Evolutionary conservation across 192 early-diverging fungal species (phyloP).

Genomic region (Backusella morwellensis): DNA sequence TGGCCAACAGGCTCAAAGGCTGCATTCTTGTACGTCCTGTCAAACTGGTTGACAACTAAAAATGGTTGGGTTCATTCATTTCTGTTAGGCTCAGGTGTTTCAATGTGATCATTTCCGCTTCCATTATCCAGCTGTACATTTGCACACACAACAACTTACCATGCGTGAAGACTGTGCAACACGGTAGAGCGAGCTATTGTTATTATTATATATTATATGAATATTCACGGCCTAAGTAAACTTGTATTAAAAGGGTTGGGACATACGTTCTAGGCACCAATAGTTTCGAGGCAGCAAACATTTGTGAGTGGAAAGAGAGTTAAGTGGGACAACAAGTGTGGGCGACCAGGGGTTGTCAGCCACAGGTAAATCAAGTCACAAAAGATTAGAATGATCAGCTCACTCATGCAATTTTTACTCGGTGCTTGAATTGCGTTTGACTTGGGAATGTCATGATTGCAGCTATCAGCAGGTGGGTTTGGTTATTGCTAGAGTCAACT

Average conservation of each 20-base stretch:
- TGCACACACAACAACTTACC: not conserved
- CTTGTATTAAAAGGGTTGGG: not conserved
- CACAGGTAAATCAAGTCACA: not conserved
- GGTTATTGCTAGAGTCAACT: too few relatives aligned
- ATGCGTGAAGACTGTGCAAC: slow-evolving; percentile 14
- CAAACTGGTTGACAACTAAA: slow-evolving; percentile 11
- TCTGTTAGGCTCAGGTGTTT: not conserved
- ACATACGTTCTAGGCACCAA: not conserved
- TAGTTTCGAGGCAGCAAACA: not conserved
- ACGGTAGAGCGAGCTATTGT: not conserved
- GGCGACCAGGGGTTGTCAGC: not conserved
- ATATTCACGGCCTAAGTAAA: not conserved
- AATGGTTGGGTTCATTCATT: not conserved
- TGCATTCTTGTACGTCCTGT: not conserved
- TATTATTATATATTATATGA: not conserved
- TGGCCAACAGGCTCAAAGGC: not conserved
- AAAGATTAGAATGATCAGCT: not conserved
- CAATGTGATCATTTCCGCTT: not conserved
- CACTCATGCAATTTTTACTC: not conserved
- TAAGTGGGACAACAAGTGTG: not conserved
- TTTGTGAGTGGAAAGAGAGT: not conserved
- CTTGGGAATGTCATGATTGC: not conserved
- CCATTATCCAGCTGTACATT: not conserved
- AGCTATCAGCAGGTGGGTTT: not conserved
- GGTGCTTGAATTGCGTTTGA: not conserved